Base-by-base conservation (phyloP, 2,329 filamentous ascomycete species). In the Torrubiella hemipterigena region DNA sequence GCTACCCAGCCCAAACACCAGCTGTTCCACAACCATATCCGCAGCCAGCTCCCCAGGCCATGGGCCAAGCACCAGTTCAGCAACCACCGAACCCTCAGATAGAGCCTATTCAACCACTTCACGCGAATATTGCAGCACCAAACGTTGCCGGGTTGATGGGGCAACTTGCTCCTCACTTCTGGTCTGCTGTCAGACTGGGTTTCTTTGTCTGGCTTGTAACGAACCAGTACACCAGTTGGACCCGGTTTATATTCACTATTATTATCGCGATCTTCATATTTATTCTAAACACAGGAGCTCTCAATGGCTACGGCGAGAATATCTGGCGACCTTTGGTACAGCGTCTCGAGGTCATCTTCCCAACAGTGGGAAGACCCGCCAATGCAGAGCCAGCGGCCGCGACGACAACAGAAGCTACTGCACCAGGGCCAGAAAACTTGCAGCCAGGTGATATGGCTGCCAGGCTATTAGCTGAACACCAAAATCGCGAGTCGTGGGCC, bases 191-290 rank as follows among this genome's bases (percentile, higher is more conserved):
- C 21, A 65, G 74, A 7, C 51, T 80, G 7, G 56, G 61, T 9
- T 51, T 71, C 6, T 76, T 79, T 46, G 63, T 78, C 10, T 79
- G 72, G 70, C 73, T 75, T 52, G 77, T 79, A 38, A 77, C 73
- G 1, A 64, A 65, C 8, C 65, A 68, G 1, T 61, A 64, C 27
- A 59, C 65, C 3, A 75, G 64, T 43, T 77, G 72, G 72, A 63
- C 63, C 22, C 22, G 22, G 11, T 6, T 24, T 7, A 64, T 73
- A 29, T 76, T 67, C 65, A 43, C 71, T 7, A 65, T 65, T 14
- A 63, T 78, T 15, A 55, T 70, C 25, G 54, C 59, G 6, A 55
- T 75, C 19, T 70, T 73, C 6, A 41, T 69, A 17, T 52, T 63
- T 19, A 58, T 78, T 16, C 73, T 79, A 37, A 75, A 76, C 42